A percentile compares a stretch with the other conserved stretches of the same genome.
Evolutionary conservation across 75 land plant species (phyloP).

Genomic region (Cryptomeria japonica): DNA sequence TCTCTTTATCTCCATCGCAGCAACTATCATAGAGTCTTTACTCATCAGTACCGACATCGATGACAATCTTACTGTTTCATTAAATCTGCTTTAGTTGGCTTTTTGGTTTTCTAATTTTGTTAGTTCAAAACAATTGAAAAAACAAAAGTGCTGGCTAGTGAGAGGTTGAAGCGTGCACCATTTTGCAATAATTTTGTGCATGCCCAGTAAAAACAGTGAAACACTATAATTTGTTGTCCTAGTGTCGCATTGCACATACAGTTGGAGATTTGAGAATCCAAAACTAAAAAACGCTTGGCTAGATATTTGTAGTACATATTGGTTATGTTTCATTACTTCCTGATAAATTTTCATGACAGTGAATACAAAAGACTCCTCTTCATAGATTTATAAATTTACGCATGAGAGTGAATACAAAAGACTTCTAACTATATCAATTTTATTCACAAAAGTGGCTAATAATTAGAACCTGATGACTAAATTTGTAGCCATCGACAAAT

Average conservation of each 20-base stretch:
- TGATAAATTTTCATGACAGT: background rate
- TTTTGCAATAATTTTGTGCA: background rate
- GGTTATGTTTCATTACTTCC: background rate
- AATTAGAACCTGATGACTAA: too few species aligned
- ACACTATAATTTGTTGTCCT: background rate
- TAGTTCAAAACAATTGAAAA: background rate
- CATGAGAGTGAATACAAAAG: too few species aligned
- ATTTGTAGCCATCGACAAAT: too few species aligned
- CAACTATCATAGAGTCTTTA: conserved; percentile 82
- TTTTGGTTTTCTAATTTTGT: conserved; percentile 43
- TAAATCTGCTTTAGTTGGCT: conserved; percentile 62
- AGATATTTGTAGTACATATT: too few species aligned
- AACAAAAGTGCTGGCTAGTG: background rate
- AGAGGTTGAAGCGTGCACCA: background rate
- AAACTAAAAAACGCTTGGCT: background rate
- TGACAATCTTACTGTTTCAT: conserved; percentile 92
- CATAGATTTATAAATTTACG: too few species aligned
- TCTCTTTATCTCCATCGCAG: conserved; percentile 55
- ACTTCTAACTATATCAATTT: too few species aligned
- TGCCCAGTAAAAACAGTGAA: background rate
- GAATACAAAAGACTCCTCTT: too few species aligned
- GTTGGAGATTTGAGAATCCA: background rate
- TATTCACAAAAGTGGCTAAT: too few species aligned
- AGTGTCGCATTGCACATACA: background rate
- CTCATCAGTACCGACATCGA: conserved; percentile 84